Conservation (phyloP, 2,329 filamentous ascomycete species). For the Verticillium dahliae region DNA sequence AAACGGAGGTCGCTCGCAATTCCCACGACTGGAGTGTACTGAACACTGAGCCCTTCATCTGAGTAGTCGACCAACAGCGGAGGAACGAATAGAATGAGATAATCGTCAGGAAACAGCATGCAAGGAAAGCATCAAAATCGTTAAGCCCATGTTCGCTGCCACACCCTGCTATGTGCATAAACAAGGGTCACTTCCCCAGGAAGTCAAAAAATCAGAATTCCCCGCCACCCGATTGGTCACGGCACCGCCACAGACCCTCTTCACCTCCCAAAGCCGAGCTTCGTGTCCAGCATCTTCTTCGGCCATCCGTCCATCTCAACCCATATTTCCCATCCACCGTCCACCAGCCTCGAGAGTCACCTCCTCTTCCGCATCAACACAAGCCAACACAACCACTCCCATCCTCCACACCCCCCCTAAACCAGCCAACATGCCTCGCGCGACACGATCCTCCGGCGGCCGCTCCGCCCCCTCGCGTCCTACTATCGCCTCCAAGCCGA, state of each 20-base stretch:
- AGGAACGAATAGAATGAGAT: no score
- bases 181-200: slow-evolving; percentile 1
- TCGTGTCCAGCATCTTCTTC: slow-evolving; percentile 9
- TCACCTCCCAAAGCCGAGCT: slow-evolving; percentile 2
- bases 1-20: no score
- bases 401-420: slow-evolving; percentile 6
- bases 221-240: slow-evolving; percentile 20
- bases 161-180: background rate
- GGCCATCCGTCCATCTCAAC: slow-evolving; percentile 13
- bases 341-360: slow-evolving; percentile 1
- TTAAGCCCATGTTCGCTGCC: no score
- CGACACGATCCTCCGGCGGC: slow-evolving; percentile 56
- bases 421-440: slow-evolving; percentile 63
- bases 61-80: no score
- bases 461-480: slow-evolving; percentile 56
- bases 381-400: slow-evolving; percentile 1
- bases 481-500: slow-evolving; percentile 44
- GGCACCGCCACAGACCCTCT: slow-evolving; percentile 14
- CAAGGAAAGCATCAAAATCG: no score
- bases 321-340: background rate
- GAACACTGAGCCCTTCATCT: no score
- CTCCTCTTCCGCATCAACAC: slow-evolving; percentile 8
- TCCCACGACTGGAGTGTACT: no score
- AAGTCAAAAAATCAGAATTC: slow-evolving; percentile 14
- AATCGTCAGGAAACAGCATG: no score